phyloP scores from a whole-genome alignment of 2,329 filamentous ascomycete genomes.

The Xylariales sp. region DNA sequence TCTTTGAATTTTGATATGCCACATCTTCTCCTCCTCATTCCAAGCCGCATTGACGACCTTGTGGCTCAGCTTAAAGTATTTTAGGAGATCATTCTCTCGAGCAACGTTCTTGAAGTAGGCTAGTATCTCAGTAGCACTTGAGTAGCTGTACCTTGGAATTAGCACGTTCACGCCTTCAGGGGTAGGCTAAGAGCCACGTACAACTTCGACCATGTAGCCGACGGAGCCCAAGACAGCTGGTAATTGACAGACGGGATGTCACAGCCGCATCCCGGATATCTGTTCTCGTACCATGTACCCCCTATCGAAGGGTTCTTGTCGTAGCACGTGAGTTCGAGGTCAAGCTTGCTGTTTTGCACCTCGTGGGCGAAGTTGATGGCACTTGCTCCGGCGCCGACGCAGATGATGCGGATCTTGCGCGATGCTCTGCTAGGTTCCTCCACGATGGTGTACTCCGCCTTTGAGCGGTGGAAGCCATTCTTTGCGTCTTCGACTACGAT shows the following conservation, averaged over 20 bases:
- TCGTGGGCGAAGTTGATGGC: conserved; percentile 4
- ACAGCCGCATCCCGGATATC: conserved; percentile 5
- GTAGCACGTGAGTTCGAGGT: neutral
- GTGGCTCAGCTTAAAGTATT: neutral
- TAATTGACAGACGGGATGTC: conserved; percentile 5
- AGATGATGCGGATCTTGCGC: neutral
- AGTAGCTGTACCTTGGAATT: neutral
- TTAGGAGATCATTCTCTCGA: neutral
- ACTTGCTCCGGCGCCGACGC: conserved; percentile 1
- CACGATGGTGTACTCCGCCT: neutral
- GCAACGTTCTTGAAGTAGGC: conserved; percentile 3
- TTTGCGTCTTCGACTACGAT: neutral
- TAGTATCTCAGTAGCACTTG: neutral
- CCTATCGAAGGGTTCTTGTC: conserved; percentile 7
- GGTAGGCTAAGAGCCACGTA: neutral
- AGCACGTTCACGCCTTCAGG: neutral
- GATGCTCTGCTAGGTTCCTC: neutral
- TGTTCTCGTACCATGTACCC: conserved; percentile 6
- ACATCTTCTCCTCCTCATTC: conserved; percentile 3
- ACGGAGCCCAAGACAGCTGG: neutral
- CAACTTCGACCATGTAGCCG: neutral
- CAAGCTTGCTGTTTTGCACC: conserved; percentile 2
- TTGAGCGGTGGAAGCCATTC: too few relatives aligned
- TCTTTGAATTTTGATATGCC: neutral
- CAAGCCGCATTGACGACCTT: neutral